Conservation (phyloP, 2,329 filamentous ascomycete species). For the Pyricularia sp. region DNA sequence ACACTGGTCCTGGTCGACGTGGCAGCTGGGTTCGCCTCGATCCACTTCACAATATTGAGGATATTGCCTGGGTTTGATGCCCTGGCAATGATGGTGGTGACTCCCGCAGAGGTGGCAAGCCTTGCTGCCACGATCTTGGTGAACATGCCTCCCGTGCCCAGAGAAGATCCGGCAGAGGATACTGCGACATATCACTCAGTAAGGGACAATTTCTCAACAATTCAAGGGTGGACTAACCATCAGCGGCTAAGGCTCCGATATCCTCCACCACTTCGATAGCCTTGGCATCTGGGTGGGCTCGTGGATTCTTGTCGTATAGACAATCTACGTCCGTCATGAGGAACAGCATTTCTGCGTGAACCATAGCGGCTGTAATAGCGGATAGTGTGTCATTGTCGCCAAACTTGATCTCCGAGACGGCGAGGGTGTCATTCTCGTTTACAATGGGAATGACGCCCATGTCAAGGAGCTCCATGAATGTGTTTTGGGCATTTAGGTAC, state of each 20-base stretch:
- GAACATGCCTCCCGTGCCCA: conserved; percentile 93
- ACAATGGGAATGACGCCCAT: conserved; percentile 98
- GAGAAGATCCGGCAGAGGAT: conserved; percentile 72
- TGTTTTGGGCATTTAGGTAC: conserved; percentile 95
- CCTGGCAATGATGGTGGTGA: conserved; percentile 89
- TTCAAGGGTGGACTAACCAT: conserved; percentile 37
- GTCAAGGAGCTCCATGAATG: conserved; percentile 74
- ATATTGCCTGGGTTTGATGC: conserved; percentile 93
- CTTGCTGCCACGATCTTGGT: conserved; percentile 93
- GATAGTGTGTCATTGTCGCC: conserved; percentile 97
- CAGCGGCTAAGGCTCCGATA: conserved; percentile 67
- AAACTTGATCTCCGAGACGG: conserved; percentile 97
- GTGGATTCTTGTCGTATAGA: conserved; percentile 90
- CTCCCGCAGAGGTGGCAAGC: conserved; percentile 83
- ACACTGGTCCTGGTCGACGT: conserved; percentile 11
- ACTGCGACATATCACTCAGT: conserved; percentile 32
- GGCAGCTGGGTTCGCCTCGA: conserved; percentile 39
- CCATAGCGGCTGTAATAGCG: conserved; percentile 93
- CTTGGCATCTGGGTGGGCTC: conserved; percentile 69
- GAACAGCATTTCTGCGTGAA: conserved; percentile 91
- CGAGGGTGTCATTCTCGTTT: conserved; percentile 95
- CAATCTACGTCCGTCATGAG: conserved; percentile 99
- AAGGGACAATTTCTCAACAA: not conserved
- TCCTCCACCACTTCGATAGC: conserved; percentile 90
- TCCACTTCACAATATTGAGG: conserved; percentile 68